These are phyloP conservation scores for Bassia scoparia DNA, from an alignment of 148 eudicot species.

Conservation along the genomic window DNA sequence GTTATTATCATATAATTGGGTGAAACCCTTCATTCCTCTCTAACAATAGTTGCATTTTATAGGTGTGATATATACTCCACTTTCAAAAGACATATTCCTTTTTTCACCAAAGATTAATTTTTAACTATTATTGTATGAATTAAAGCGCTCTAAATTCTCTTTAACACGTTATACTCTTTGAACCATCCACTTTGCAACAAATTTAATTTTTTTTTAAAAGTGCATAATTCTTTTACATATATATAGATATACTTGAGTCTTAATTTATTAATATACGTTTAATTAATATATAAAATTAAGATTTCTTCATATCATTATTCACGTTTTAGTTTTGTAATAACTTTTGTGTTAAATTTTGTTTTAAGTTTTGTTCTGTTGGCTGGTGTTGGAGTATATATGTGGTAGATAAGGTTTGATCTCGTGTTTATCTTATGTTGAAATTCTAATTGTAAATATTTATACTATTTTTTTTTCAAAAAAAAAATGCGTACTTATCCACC, in stretches of 20 bases:
- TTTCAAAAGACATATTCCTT: constrained; percentile 16
- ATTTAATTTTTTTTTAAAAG: constrained; percentile 1
- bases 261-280: not conserved
- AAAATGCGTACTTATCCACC: too few species aligned
- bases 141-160: not conserved
- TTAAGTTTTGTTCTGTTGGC: not conserved
- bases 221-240: not conserved
- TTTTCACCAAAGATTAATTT: not conserved
- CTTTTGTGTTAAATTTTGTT: not conserved
- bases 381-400: too few species aligned
- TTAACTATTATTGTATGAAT: not conserved
- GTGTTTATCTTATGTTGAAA: too few species aligned
- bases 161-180: constrained; percentile 13
- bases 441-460: too few species aligned
- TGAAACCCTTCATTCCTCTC: not conserved
- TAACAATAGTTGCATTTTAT: not conserved
- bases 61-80: constrained; percentile 3
- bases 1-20: not conserved
- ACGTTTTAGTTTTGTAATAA: not conserved
- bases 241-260: not conserved
- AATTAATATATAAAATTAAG: too few species aligned
- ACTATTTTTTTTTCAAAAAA: too few species aligned
- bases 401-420: too few species aligned
- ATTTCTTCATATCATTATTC: not conserved
- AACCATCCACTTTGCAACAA: constrained; percentile 11